A percentile compares a stretch with the other conserved stretches of the same genome.
Evolutionary conservation across 2,329 filamentous ascomycete species (phyloP).

Genomic region (Alternaria sp.): DNA sequence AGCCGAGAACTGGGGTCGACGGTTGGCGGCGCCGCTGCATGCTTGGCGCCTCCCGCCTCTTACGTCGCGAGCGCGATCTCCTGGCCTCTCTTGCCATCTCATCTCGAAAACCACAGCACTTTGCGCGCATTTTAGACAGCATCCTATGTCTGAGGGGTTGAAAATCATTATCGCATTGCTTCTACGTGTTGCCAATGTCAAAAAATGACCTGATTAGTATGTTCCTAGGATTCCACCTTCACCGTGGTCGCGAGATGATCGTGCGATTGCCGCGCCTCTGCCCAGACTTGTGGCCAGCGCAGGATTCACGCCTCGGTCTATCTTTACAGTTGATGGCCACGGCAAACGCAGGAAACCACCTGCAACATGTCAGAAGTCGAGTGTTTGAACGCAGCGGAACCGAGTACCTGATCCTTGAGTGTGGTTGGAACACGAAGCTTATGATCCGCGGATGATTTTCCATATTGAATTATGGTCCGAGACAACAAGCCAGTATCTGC

Average conservation of each 20-base stretch:
- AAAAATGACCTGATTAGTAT: neutral
- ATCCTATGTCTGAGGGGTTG: neutral
- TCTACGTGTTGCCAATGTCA: neutral
- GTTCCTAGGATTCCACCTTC: neutral
- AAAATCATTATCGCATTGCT: neutral
- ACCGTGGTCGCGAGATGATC: conserved; percentile 5
- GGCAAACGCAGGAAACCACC: neutral
- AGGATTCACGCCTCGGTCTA: conserved; percentile 10
- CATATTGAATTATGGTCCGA: neutral
- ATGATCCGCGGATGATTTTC: neutral
- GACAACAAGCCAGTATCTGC: neutral
- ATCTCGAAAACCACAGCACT: neutral
- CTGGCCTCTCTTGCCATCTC: conserved; percentile 1
- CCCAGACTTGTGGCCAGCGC: conserved; percentile 19
- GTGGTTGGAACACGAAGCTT: neutral
- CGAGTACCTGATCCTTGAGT: neutral
- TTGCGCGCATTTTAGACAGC: neutral
- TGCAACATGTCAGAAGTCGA: neutral
- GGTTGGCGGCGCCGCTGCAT: conserved; percentile 11
- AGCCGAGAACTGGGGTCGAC: conserved; percentile 18
- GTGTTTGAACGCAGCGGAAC: neutral
- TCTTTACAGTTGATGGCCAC: conserved; percentile 6
- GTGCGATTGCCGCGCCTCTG: conserved; percentile 18
- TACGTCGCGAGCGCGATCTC: conserved; percentile 20
- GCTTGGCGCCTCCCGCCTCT: conserved; percentile 17